phyloP scores from a whole-genome alignment of 1,139 yeast genomes.

The Debaryomyces subglobosus region DNA sequence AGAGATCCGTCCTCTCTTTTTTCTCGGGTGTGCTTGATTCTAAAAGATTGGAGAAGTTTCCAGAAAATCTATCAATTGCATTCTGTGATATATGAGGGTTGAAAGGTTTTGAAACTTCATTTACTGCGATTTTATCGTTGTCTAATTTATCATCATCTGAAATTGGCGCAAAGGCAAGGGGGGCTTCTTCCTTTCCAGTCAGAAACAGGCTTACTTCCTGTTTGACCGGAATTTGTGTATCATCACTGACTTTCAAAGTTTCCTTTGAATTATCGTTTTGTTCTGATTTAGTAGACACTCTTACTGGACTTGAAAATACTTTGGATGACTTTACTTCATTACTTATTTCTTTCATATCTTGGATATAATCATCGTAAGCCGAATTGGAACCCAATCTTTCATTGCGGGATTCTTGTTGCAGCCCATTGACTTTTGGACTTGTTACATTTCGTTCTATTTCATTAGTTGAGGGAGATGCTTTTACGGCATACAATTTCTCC shows the following conservation, averaged over 20 bases:
- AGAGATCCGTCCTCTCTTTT: conserved; percentile 10
- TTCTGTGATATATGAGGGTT: background rate
- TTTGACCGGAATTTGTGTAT: background rate
- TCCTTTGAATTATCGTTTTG: background rate
- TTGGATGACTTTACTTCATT: conserved; percentile 18
- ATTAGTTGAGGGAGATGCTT: too few relatives aligned
- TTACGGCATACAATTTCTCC: background rate
- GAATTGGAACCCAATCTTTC: background rate
- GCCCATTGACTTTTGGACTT: background rate
- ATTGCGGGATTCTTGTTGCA: background rate
- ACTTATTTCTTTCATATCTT: conserved; percentile 22
- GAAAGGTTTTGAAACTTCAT: background rate
- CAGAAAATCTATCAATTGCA: conserved; percentile 11
- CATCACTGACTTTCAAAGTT: background rate
- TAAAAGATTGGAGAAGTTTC: conserved; percentile 15
- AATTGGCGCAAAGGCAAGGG: too few relatives aligned
- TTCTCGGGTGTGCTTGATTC: conserved; percentile 26
- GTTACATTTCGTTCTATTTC: too few relatives aligned
- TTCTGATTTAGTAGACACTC: background rate
- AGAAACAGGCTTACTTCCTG: background rate
- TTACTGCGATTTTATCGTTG: background rate
- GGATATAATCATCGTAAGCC: conserved; percentile 20
- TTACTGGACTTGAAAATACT: conserved; percentile 2
- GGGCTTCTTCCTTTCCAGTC: background rate
- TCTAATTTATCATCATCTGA: background rate